These are phyloP conservation scores for Trypanosomatidae sp. DNA, from an alignment of 208 protist species.

Conservation along the genomic window DNA sequence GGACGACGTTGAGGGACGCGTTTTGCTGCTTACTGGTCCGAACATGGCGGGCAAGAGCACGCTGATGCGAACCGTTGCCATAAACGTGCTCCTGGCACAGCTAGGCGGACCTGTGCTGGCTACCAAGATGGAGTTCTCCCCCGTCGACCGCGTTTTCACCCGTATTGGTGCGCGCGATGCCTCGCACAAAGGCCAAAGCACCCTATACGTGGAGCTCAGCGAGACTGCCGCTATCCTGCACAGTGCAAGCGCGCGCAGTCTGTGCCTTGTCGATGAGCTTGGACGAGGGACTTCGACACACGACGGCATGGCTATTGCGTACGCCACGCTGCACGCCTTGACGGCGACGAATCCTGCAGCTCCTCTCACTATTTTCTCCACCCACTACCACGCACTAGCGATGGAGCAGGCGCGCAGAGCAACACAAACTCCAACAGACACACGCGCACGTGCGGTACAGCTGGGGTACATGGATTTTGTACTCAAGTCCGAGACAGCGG, in stretches of 20 bases:
- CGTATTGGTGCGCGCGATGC: conserved; percentile 97
- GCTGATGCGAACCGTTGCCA: conserved; percentile 94
- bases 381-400: conserved; percentile 98
- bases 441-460: conserved; percentile 36
- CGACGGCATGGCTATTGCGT: conserved; percentile 97
- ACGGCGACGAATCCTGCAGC: conserved; percentile 25
- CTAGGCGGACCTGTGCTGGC: conserved; percentile 96
- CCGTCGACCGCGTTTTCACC: conserved; percentile 97
- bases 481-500: conserved; percentile 20
- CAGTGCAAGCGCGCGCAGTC: conserved; percentile 87
- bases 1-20: conserved; percentile 71
- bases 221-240: conserved; percentile 89
- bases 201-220: conserved; percentile 98
- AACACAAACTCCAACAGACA: background rate
- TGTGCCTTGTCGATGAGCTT: conserved; percentile 99
- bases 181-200: conserved; percentile 96
- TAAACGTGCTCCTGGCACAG: conserved; percentile 95
- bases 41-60: conserved; percentile 99
- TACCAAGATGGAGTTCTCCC: conserved; percentile 53
- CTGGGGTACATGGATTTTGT: conserved; percentile 90
- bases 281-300: conserved; percentile 98
- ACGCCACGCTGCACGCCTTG: conserved; percentile 92
- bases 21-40: conserved; percentile 96
- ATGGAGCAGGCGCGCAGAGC: conserved; percentile 59
- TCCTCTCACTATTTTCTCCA: conserved; percentile 95